Evolutionary conservation across 2,329 filamentous ascomycete species (phyloP).

Genomic region (Diaporthe caulivora): DNA sequence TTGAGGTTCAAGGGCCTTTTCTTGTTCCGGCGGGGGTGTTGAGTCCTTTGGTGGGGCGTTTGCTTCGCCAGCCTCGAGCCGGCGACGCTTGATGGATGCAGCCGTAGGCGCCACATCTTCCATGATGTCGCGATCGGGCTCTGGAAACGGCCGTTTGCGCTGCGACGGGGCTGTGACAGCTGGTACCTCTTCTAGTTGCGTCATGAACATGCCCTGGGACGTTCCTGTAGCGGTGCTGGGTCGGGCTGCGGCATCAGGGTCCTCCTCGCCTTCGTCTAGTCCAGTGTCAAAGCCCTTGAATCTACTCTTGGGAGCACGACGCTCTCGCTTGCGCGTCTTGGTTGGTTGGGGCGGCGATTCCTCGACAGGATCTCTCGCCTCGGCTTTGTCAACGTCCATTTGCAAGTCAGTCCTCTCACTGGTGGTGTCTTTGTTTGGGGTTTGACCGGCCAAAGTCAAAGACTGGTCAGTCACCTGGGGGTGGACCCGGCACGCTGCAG

Average conservation of each 20-base stretch:
- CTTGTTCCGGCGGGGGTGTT: constrained; percentile 42
- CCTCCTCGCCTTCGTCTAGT: constrained; percentile 53
- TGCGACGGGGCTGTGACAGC: constrained; percentile 44
- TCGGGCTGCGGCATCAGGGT: constrained; percentile 31
- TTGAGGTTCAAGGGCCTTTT: constrained; percentile 40
- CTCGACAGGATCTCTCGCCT: constrained; percentile 20
- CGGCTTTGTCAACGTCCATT: constrained; percentile 46
- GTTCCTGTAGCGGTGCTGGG: constrained; percentile 32
- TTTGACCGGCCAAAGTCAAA: constrained; percentile 1
- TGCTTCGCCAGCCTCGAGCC: constrained; percentile 70
- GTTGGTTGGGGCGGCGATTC: constrained; percentile 39
- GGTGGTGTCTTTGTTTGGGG: neutral
- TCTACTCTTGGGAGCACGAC: constrained; percentile 62
- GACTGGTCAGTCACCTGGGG: neutral
- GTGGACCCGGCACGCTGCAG: neutral
- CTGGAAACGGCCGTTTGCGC: constrained; percentile 59
- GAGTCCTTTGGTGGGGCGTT: constrained; percentile 52
- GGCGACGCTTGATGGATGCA: constrained; percentile 82
- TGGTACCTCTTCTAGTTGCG: constrained; percentile 56
- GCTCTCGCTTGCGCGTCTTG: constrained; percentile 48
- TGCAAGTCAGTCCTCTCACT: constrained; percentile 33
- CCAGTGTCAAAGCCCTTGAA: constrained; percentile 81
- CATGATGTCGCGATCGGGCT: constrained; percentile 68
- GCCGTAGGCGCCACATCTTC: constrained; percentile 82
- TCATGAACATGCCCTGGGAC: constrained; percentile 67